These are phyloP conservation scores for Colletotrichum destructivum DNA, from an alignment of 2,329 filamentous ascomycete genomes.

Conservation along the genomic window DNA sequence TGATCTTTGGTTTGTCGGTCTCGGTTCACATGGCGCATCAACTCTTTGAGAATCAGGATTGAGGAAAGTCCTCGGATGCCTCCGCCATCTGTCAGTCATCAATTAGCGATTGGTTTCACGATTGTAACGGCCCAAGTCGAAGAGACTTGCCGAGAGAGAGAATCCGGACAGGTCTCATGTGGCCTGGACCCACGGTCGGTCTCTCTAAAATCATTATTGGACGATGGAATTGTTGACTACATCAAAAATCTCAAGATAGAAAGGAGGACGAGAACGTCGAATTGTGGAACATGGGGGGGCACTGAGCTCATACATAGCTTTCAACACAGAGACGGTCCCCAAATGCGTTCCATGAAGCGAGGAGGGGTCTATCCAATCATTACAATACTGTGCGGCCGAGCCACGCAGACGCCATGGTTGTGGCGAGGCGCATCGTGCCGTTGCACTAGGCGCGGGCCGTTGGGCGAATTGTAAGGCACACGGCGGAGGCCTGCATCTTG, in stretches of 20 bases:
- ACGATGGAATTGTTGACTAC: not conserved
- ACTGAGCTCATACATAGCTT: conserved; percentile 1
- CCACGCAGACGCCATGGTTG: not conserved
- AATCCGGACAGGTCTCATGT: conserved; percentile 25
- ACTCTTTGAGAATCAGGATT: conserved; percentile 35
- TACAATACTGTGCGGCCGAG: too few relatives aligned
- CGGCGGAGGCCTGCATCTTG: not conserved
- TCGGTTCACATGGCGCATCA: conserved; percentile 39
- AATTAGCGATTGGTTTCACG: not conserved
- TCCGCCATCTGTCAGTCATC: conserved; percentile 25
- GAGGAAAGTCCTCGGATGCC: conserved; percentile 40
- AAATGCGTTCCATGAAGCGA: not conserved
- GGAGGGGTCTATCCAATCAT: not conserved
- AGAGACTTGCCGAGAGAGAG: conserved; percentile 23
- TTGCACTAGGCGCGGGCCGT: conserved; percentile 5
- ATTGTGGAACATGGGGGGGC: not conserved
- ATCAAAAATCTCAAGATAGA: not conserved
- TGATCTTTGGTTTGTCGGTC: conserved; percentile 22
- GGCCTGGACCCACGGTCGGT: not conserved
- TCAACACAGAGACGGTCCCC: not conserved
- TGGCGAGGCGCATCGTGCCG: not conserved
- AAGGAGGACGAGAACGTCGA: not conserved
- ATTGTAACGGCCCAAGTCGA: accelerated
- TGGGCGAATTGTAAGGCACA: not conserved
- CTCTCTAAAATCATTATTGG: not conserved